Evolutionary conservation across 179 eudicot genomes (phyloP), one percentile per base, ranked within the genome.

Genomic region (Beta corolliflora): DNA sequence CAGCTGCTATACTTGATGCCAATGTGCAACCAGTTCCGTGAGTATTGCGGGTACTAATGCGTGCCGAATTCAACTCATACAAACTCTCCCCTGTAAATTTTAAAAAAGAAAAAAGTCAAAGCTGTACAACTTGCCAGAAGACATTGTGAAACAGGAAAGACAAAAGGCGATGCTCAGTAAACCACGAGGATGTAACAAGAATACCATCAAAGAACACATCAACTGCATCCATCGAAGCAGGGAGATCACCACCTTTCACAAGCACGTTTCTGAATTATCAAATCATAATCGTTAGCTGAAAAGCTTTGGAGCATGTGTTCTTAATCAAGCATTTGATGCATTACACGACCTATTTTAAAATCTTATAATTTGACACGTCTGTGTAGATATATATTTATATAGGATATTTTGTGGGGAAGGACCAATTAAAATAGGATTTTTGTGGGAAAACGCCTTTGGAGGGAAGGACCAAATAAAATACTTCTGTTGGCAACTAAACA

Each of bases 1-100:
- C 98, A 80, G 98, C 98, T 64, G 98, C 98, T 83, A 95, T 93
- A 86, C 98, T 86, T 59, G 98, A 91, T 58, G 98, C 98, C 91
- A 95, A 87, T 80, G 91, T 92, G 82, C 98, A 95, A 67, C 98
- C 98, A 78, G 98, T 95, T 79, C 98, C 98, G 87, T 95, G 98
- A 88, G 94, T 92, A 87, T 93, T 95, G 48, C 86, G 88, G 50
- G 98, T 93, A 70, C 29, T 79, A 74, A 95, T 82, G 54, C 98
- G 92, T 71, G 90, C 65, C 68, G 93, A 94, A 31, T 90, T 84
- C 44, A 95, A 85, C 88, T 95, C 98, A 83, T 81, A 89, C 79
- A 93, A 84, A 72, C 81, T 84, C 69, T 89, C 83, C 60, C 98
- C 98, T 95, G 84, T 59, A 76, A 77, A 72, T 53, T 83, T n/a